Evolutionary conservation across 495 filamentous ascomycete genomes (phyloP).

Genomic region (Neurospora sp.): DNA sequence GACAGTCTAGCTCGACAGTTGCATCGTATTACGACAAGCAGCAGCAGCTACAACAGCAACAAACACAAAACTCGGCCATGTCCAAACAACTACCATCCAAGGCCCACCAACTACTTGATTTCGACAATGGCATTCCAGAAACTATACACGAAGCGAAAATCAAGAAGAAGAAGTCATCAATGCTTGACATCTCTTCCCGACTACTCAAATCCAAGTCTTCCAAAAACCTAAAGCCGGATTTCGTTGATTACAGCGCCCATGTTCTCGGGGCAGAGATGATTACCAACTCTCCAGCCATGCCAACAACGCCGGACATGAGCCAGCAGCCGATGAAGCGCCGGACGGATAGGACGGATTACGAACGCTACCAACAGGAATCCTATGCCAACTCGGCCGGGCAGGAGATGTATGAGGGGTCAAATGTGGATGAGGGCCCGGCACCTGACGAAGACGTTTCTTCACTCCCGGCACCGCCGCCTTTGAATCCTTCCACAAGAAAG

Average conservation of each 20-base stretch:
- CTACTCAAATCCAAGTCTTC: slow-evolving; percentile 10
- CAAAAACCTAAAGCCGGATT: slow-evolving; percentile 12
- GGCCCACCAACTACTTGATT: slow-evolving; percentile 31
- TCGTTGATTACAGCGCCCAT: slow-evolving; percentile 1
- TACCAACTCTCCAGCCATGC: slow-evolving; percentile 30
- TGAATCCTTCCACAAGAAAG: slow-evolving; percentile 2
- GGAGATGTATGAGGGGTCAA: slow-evolving; percentile 7
- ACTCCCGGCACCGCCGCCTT: slow-evolving; percentile 8
- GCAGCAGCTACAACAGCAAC: slow-evolving; percentile 43
- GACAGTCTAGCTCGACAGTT: slow-evolving; percentile 41
- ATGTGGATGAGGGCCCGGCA: slow-evolving; percentile 1
- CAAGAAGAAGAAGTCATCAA: slow-evolving; percentile 40
- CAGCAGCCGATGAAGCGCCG: slow-evolving; percentile 19
- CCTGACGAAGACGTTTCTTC: slow-evolving; percentile 1
- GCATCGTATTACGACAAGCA: slow-evolving; percentile 42
- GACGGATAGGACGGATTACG: slow-evolving; percentile 27
- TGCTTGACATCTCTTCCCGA: slow-evolving; percentile 36
- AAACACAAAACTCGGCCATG: slow-evolving; percentile 45
- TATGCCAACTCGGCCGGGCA: slow-evolving; percentile 31
- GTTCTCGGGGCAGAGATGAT: slow-evolving; percentile 22
- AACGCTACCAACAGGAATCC: slow-evolving; percentile 43
- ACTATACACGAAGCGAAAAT: slow-evolving; percentile 4
- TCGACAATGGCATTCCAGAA: slow-evolving; percentile 20
- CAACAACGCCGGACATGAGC: slow-evolving; percentile 19
- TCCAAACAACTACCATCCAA: slow-evolving; percentile 41